A percentile compares a stretch with the other conserved stretches of the same genome.
These are phyloP conservation scores for Amaranthus palmeri DNA, from an alignment of 148 eudicot genomes.

Conservation along the genomic window DNA sequence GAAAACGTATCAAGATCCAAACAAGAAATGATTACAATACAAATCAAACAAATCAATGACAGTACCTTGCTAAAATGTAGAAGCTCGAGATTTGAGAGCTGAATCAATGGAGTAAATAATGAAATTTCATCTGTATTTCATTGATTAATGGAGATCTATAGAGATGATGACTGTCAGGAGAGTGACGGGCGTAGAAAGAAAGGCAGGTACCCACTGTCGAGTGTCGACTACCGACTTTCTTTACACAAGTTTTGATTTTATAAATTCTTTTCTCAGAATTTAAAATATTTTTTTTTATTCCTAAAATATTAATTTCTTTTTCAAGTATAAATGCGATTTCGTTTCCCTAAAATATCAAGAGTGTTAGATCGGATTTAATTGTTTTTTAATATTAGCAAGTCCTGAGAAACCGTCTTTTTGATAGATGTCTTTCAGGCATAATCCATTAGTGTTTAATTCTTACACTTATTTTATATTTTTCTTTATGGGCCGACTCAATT, in stretches of 20 bases:
- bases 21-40: not conserved
- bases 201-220: not conserved
- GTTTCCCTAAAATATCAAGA: too few relatives aligned
- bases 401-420: too few relatives aligned
- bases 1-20: slow-evolving; percentile 7
- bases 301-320: not conserved
- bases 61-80: not conserved
- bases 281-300: not conserved
- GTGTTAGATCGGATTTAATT: too few relatives aligned
- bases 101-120: not conserved
- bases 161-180: not conserved
- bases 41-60: not conserved
- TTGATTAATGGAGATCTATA: not conserved
- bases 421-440: too few relatives aligned
- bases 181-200: not conserved
- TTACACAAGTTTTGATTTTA: slow-evolving; percentile 3
- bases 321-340: too few relatives aligned
- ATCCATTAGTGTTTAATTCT: too few relatives aligned
- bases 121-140: not conserved
- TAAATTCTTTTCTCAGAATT: not conserved
- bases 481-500: too few relatives aligned
- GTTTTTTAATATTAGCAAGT: too few relatives aligned
- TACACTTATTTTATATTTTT: too few relatives aligned
- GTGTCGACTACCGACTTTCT: slow-evolving; percentile 8
- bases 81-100: not conserved